Conservation (phyloP, 108 stramenopile genomes). For the Cyclostephanos invisitatus region DNA sequence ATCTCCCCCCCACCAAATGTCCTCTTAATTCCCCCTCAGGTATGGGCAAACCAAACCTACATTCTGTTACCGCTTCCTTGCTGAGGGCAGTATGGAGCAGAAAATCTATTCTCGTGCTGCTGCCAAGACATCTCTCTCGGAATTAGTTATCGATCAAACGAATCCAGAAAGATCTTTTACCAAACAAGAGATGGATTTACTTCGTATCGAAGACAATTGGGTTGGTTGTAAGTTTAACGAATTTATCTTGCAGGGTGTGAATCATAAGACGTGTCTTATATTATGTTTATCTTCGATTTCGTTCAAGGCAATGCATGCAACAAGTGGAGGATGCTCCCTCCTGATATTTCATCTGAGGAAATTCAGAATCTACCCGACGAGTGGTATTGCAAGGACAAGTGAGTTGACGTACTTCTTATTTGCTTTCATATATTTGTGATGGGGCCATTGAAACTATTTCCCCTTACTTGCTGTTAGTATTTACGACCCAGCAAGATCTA, state of each 20-base stretch:
- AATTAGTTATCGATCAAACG: slow-evolving; percentile 65
- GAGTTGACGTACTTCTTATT: slow-evolving; percentile 7
- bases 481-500: slow-evolving; percentile 13
- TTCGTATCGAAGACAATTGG: slow-evolving; percentile 59
- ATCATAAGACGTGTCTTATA: not conserved
- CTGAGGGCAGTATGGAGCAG: slow-evolving; percentile 79
- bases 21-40: slow-evolving; percentile 9
- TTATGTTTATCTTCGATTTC: slow-evolving; percentile 26
- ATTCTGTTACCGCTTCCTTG: slow-evolving; percentile 71
- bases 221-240: slow-evolving; percentile 30
- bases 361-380: slow-evolving; percentile 24
- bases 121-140: slow-evolving; percentile 62
- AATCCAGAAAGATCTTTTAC: slow-evolving; percentile 59
- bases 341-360: slow-evolving; percentile 25
- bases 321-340: slow-evolving; percentile 54
- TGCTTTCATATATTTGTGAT: not conserved
- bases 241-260: not conserved
- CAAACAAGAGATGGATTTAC: slow-evolving; percentile 54
- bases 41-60: slow-evolving; percentile 72
- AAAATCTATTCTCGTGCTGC: slow-evolving; percentile 74
- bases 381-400: slow-evolving; percentile 49
- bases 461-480: not conserved
- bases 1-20: not conserved
- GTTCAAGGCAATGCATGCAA: slow-evolving; percentile 41
- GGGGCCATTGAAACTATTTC: not conserved